Conservation (phyloP, 495 filamentous ascomycete species). For the Penicillium canescens region DNA sequence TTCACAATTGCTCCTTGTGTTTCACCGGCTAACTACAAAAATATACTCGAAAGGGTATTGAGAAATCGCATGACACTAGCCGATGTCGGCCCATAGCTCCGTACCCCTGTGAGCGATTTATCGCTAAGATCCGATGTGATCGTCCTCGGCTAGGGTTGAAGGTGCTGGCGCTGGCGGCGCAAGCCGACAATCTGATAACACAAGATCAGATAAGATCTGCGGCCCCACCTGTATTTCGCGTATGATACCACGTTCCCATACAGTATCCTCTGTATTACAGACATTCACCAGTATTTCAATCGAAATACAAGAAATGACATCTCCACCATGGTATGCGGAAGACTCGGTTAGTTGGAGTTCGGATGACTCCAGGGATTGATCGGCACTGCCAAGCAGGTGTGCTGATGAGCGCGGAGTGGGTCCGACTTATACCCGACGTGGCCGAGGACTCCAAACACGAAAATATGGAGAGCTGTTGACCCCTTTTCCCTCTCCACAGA, state of each 20-base stretch:
- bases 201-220: constrained; percentile 4
- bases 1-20: background rate
- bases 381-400: background rate
- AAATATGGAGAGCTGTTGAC: too few relatives aligned
- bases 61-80: background rate
- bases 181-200: constrained; percentile 1
- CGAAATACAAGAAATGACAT: too few relatives aligned
- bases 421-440: too few relatives aligned
- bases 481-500: too few relatives aligned
- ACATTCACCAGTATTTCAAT: too few relatives aligned
- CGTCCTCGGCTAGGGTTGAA: background rate
- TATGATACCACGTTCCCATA: background rate
- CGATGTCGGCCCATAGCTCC: background rate
- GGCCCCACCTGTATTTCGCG: background rate
- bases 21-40: background rate
- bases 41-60: background rate
- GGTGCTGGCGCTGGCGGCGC: background rate
- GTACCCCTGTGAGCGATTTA: background rate
- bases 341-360: background rate
- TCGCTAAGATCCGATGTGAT: background rate
- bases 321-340: too few relatives aligned
- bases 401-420: too few relatives aligned
- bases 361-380: background rate
- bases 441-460: too few relatives aligned
- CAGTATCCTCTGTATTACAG: background rate